Evolutionary conservation across 345 rosid species (phyloP).

Genomic region (Rhodamnia argentea): DNA sequence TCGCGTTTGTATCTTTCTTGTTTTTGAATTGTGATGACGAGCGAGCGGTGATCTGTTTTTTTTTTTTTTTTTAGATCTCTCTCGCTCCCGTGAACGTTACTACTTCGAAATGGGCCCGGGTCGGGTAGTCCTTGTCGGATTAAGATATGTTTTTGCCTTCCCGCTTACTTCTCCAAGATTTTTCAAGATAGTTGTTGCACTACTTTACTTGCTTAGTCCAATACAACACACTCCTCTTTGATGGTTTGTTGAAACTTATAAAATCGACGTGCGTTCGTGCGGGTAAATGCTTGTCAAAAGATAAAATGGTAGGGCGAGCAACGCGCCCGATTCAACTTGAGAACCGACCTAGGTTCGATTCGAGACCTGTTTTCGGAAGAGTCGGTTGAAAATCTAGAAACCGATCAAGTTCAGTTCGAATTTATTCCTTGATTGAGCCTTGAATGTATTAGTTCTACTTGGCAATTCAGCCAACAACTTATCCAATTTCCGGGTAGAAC

Average conservation of each 20-base stretch:
- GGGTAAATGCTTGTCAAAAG: neutral
- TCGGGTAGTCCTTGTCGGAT: neutral
- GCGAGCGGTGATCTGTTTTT: neutral
- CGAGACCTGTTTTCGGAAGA: too few relatives aligned
- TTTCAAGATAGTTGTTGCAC: neutral
- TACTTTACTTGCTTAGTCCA: neutral
- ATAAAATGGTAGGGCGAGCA: neutral
- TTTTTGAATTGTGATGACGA: neutral
- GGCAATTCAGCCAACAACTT: neutral
- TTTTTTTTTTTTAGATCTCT: neutral
- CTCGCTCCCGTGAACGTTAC: neutral
- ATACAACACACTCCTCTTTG: neutral
- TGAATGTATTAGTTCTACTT: neutral
- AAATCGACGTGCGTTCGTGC: rapidly evolving
- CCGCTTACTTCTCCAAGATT: neutral
- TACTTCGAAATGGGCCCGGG: neutral
- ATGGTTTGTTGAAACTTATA: neutral
- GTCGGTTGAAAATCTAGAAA: neutral
- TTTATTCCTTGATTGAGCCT: neutral
- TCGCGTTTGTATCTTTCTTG: neutral
- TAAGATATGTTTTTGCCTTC: neutral
- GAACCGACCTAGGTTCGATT: too few relatives aligned
- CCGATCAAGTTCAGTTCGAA: too few relatives aligned
- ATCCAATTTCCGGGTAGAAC: neutral
- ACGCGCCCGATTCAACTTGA: neutral